Evolutionary conservation across 176 grass and related monocot genomes (phyloP), one percentile per base, ranked within the genome.

Genomic region (Neostapfia colusana): DNA sequence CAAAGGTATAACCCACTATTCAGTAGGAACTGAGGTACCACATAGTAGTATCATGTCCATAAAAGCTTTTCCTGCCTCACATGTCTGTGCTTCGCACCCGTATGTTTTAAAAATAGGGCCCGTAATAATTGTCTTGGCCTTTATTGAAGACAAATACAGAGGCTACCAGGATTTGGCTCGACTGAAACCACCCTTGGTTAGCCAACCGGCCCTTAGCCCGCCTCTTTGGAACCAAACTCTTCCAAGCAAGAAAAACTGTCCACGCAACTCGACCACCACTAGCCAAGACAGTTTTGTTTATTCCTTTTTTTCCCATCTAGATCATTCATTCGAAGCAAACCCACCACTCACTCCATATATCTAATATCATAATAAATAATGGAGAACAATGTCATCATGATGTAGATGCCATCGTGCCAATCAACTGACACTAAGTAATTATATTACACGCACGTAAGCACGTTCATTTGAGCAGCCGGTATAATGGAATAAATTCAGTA

Each of bases 351-450:
- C 1, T 57, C 9, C 38, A 13, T 8, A 63, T 31, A 41, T 55
- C 38, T n/a, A 65, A 36, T 62, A 67, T 28, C 63, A 75, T 60
- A 49, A 27, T 21, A 11, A 44, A 51, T 60, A 42, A 40, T 17
- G 34, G 7, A 51, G 12, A 69, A n/a, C 1, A 3, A 81, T 25
- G 35, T 43, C 43, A 28, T 5, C n/a, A 40, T 43, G 25, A 65
- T 34, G 26, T 21, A 67, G 38, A 66, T 82, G 70, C 7, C 25
- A 66, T 25, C 74, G 26, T 77, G 31, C 11, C 74, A 41, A 76
- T 28, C 13, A 68, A 31, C 49, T 49, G 20, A 72, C 10, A 18
- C 28, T 27, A 49, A 50, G 25, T 2, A 6, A 9, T 75, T 48
- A 17, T 15, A 4, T 3, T 77, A n/a, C 8, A 62, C 3, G 6